Percentiles rank a stretch among this genome's conserved stretches.
These are phyloP conservation scores for Penicillium sp. DNA, from an alignment of 2,329 filamentous ascomycete species.

Conservation along the genomic window DNA sequence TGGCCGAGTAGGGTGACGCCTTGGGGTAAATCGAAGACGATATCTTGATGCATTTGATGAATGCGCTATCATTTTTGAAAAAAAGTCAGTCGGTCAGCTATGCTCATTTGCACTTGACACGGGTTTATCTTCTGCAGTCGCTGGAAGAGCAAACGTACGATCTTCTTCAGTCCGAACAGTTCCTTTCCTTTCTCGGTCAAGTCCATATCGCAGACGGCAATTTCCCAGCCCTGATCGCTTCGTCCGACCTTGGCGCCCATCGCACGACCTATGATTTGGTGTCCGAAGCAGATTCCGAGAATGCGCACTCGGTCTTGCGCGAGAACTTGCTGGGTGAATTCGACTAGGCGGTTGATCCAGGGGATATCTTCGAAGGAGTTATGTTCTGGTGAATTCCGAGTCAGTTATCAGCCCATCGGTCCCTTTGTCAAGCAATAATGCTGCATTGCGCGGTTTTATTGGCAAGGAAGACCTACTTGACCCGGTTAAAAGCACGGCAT, in stretches of 20 bases:
- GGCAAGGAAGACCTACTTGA: constrained; percentile 56
- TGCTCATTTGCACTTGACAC: no score
- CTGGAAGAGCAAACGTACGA: constrained; percentile 49
- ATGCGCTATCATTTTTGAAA: constrained; percentile 44
- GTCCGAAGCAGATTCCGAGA: constrained; percentile 85
- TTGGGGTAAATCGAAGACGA: constrained; percentile 67
- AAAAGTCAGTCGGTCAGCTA: background rate
- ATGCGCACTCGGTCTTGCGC: constrained; percentile 66
- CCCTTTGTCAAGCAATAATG: no score
- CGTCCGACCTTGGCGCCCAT: constrained; percentile 69
- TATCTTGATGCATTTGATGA: constrained; percentile 86
- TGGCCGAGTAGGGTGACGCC: constrained; percentile 67
- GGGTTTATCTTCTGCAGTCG: background rate
- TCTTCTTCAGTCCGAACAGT: constrained; percentile 68
- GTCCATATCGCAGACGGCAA: constrained; percentile 71
- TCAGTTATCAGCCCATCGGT: no score
- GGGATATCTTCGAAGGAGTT: constrained; percentile 73
- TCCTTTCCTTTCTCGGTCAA: constrained; percentile 72
- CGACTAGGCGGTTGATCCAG: constrained; percentile 77
- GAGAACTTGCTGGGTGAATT: constrained; percentile 66
- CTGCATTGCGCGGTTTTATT: no score
- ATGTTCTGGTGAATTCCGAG: constrained; percentile 57
- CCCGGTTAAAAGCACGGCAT: constrained; percentile 82
- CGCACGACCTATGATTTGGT: constrained; percentile 80
- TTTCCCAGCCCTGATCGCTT: constrained; percentile 76